phyloP scores from a whole-genome alignment of 176 grass and related monocot species.

The Themeda triandra region DNA sequence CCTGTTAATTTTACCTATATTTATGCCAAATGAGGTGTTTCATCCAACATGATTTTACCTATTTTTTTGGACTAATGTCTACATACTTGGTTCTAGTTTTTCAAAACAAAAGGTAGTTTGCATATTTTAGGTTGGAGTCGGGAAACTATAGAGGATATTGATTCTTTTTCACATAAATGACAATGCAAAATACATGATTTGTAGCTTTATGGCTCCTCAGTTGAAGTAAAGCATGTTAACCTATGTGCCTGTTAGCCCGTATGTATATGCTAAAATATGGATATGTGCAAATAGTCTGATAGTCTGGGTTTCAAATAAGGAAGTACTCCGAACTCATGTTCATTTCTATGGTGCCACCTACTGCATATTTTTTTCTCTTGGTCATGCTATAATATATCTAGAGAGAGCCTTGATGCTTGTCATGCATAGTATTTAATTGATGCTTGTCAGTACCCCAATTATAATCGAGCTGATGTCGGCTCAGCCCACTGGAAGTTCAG shows the following conservation, averaged over 20 bases:
- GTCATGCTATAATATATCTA: not conserved
- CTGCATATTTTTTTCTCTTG: not conserved
- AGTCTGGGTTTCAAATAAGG: not conserved
- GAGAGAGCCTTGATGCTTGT: not conserved
- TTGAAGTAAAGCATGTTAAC: not conserved
- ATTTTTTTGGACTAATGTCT: not conserved
- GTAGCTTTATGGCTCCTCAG: not conserved
- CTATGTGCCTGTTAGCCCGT: not conserved
- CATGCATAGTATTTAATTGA: not conserved
- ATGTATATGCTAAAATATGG: not conserved
- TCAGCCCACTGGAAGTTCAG: too few species aligned
- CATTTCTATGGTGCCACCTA: not conserved
- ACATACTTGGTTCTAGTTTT: not conserved
- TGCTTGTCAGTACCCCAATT: not conserved
- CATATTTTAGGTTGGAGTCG: not conserved
- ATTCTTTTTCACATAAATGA: not conserved
- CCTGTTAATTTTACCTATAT: too few species aligned
- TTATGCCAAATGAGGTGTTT: too few species aligned
- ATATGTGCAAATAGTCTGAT: not conserved
- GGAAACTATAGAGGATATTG: not conserved
- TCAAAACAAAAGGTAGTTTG: not conserved
- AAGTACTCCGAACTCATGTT: not conserved
- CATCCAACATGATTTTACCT: too few species aligned
- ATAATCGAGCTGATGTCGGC: not conserved
- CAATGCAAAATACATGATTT: not conserved